phyloP scores from a whole-genome alignment of 179 eudicot species.

The Silene vulgaris region DNA sequence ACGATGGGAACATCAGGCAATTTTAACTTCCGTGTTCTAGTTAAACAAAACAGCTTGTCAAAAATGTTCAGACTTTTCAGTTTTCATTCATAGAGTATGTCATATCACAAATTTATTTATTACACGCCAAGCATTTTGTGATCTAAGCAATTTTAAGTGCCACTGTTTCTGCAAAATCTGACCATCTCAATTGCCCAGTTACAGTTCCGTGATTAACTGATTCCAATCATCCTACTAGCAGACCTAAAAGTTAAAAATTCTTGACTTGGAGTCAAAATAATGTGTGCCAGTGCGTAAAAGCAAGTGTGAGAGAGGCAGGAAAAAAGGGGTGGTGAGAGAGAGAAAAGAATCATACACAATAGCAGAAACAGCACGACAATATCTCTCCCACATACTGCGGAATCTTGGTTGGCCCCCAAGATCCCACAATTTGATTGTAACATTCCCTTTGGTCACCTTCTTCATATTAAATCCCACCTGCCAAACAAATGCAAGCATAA shows the following conservation, averaged over 20 bases:
- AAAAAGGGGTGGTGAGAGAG: neutral
- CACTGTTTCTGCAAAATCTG: neutral
- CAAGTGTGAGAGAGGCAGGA: neutral
- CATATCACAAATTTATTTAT: neutral
- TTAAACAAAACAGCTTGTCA: neutral
- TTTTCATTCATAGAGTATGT: neutral
- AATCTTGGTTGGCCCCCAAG: slow-evolving; percentile 99
- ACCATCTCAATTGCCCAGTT: neutral
- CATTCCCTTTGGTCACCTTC: slow-evolving; percentile 96
- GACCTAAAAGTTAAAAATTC: too few species aligned
- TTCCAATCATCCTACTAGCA: neutral
- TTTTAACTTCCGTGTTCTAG: neutral
- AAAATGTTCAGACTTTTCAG: neutral
- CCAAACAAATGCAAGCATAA: slow-evolving; percentile 3
- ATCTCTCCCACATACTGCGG: slow-evolving; percentile 99
- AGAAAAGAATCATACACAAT: slow-evolving; percentile 62
- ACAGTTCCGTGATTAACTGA: neutral
- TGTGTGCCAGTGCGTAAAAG: neutral
- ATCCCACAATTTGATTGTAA: slow-evolving; percentile 98
- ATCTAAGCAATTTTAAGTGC: neutral
- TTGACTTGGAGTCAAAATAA: neutral
- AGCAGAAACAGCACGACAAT: slow-evolving; percentile 98
- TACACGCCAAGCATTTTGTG: neutral
- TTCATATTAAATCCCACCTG: slow-evolving; percentile 98
- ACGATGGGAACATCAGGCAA: neutral